phyloP scores from a whole-genome alignment of 2,329 filamentous ascomycete species.

The Fusarium chlamydosporum region DNA sequence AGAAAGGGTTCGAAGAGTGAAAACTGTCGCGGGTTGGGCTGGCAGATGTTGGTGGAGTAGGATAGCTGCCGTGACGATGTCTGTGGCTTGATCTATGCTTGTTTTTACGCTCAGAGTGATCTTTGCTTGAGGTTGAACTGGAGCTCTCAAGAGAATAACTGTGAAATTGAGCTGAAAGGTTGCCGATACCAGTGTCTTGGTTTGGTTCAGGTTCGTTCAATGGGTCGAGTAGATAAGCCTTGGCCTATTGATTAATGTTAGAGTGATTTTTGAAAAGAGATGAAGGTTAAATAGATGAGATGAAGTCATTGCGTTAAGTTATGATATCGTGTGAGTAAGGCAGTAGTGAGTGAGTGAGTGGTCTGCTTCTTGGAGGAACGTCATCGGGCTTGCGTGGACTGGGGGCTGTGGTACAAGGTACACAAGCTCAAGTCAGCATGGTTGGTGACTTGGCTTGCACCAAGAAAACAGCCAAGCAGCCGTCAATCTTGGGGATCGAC shows the following conservation, averaged over 20 bases:
- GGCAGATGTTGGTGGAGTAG: slow-evolving; percentile 68
- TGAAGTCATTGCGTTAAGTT: slow-evolving; percentile 11
- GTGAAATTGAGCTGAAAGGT: slow-evolving; percentile 42
- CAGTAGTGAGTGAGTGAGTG: slow-evolving; percentile 9
- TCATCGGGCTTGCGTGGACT: slow-evolving; percentile 48
- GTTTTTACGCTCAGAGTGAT: slow-evolving; percentile 8
- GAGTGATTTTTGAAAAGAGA: slow-evolving; percentile 1
- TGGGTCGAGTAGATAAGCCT: slow-evolving; percentile 77
- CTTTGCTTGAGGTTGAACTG: slow-evolving; percentile 27
- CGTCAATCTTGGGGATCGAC: slow-evolving; percentile 36
- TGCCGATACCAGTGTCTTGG: slow-evolving; percentile 70
- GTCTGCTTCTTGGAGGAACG: slow-evolving; percentile 32
- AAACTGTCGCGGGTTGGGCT: slow-evolving; percentile 65
- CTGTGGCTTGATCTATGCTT: slow-evolving; percentile 22
- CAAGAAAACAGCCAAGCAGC: slow-evolving; percentile 33
- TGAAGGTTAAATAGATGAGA: not conserved
- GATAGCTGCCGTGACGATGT: slow-evolving; percentile 46
- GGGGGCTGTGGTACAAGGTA: slow-evolving; percentile 15
- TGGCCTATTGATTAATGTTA: slow-evolving; percentile 63
- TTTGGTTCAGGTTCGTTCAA: slow-evolving; percentile 76
- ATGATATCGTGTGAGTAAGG: not conserved
- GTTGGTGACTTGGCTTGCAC: slow-evolving; percentile 40
- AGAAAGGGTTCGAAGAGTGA: slow-evolving; percentile 62
- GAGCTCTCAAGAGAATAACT: slow-evolving; percentile 38
- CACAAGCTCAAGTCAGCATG: slow-evolving; percentile 6